Conservation (phyloP, 2,329 filamentous ascomycete species). For the Aspergillus puulaauensis region DNA sequence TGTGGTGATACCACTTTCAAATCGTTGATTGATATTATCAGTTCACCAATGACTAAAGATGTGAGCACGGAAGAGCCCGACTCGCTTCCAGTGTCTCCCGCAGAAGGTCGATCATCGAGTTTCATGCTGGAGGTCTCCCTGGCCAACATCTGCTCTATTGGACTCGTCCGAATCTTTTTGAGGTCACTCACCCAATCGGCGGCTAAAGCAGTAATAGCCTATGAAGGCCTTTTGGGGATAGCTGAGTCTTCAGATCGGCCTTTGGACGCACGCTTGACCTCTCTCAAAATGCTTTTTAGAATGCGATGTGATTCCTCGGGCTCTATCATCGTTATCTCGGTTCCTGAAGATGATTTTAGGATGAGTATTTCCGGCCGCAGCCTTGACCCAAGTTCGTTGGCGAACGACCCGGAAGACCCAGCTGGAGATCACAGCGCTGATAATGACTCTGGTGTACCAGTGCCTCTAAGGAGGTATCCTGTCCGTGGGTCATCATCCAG, state of each 20-base stretch:
- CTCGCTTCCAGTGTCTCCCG: conserved; percentile 37
- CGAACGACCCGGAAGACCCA: conserved; percentile 44
- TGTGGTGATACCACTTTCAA: conserved; percentile 34
- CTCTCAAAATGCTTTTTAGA: conserved; percentile 77
- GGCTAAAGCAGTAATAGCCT: conserved; percentile 63
- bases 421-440: conserved; percentile 35
- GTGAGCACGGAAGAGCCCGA: conserved; percentile 31
- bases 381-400: conserved; percentile 49
- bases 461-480: conserved; percentile 29
- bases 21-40: conserved; percentile 32
- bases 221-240: conserved; percentile 63
- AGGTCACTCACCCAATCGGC: conserved; percentile 67
- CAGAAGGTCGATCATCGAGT: conserved; percentile 31
- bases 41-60: conserved; percentile 37
- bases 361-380: conserved; percentile 70
- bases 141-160: conserved; percentile 67
- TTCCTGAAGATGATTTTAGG: conserved; percentile 70
- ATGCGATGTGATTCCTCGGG: conserved; percentile 80
- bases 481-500: conserved; percentile 31
- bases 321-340: conserved; percentile 68
- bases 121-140: conserved; percentile 33
- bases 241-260: conserved; percentile 61
- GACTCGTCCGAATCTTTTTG: conserved; percentile 74
- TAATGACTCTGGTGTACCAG: conserved; percentile 35
- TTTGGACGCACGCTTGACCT: conserved; percentile 68